Percentiles rank a stretch among this genome's conserved stretches.
Evolutionary conservation across 306 rosid species (phyloP).

Genomic region (Lithocarpus polystachyus): DNA sequence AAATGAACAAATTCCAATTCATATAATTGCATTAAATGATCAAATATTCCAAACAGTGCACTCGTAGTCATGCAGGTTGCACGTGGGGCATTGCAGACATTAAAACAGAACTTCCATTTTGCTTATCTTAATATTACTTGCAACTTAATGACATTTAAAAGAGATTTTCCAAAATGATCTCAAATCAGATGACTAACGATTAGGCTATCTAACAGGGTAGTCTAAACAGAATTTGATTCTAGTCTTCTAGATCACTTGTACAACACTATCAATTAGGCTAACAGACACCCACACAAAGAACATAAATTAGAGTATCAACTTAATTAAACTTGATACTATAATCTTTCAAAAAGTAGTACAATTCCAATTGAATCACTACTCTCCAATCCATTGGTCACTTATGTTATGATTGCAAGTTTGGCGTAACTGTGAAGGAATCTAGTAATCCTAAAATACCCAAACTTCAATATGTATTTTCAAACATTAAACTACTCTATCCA

Average conservation of each 20-base stretch:
- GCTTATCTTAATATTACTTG: too few species aligned
- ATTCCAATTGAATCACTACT: neutral
- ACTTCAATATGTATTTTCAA: neutral
- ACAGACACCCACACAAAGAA: too few species aligned
- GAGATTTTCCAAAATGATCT: neutral
- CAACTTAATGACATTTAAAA: neutral
- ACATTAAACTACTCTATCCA: neutral
- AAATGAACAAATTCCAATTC: neutral
- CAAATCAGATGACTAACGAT: neutral
- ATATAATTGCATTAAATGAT: neutral
- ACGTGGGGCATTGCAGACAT: neutral
- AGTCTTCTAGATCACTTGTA: too few species aligned
- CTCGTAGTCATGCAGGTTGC: neutral
- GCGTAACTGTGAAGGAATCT: constrained; percentile 1
- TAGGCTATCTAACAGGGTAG: too few species aligned
- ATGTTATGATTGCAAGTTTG: constrained; percentile 4
- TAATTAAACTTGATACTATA: too few species aligned
- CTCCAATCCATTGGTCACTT: neutral
- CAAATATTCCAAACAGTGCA: neutral
- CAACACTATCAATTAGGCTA: too few species aligned
- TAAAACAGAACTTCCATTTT: neutral
- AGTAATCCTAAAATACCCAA: neutral
- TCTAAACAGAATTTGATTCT: too few species aligned
- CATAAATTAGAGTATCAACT: too few species aligned
- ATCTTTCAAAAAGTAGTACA: neutral